Percentiles rank a stretch among this genome's conserved stretches.
Evolutionary conservation across 2,329 filamentous ascomycete genomes (phyloP).

Genomic region (Pestalotiopsis sp.): DNA sequence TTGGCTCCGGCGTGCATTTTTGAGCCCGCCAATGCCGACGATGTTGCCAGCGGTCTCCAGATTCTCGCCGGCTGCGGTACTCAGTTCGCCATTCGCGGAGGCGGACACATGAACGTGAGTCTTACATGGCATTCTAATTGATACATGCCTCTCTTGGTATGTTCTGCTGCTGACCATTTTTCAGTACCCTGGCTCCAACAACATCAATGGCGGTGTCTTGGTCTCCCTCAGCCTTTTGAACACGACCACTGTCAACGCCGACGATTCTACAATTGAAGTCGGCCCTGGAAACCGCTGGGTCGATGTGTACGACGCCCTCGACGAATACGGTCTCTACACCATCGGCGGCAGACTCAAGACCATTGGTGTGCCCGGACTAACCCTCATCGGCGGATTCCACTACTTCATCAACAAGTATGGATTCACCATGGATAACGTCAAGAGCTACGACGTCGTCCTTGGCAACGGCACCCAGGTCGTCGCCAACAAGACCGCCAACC

Average conservation of each 20-base stretch:
- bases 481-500: background rate
- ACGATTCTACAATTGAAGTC: background rate
- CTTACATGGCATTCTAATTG: too few relatives aligned
- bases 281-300: slow-evolving; percentile 13
- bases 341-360: slow-evolving; percentile 13
- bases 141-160: background rate
- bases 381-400: slow-evolving; percentile 16
- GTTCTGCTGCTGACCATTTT: background rate
- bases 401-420: slow-evolving; percentile 13
- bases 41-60: background rate
- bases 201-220: slow-evolving; percentile 15
- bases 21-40: background rate
- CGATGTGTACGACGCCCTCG: slow-evolving; percentile 13
- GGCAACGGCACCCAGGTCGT: background rate
- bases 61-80: background rate
- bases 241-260: slow-evolving; percentile 11
- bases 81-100: slow-evolving; percentile 31
- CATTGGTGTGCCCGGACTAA: slow-evolving; percentile 15
- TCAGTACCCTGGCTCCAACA: slow-evolving; percentile 27
- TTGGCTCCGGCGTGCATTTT: background rate
- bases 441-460: slow-evolving; percentile 3
- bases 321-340: slow-evolving; percentile 3
- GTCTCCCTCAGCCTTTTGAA: slow-evolving; percentile 13
- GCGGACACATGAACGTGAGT: slow-evolving; percentile 21
- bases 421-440: background rate